Conservation (phyloP, 345 rosid species). For the Aquilaria sinensis region DNA sequence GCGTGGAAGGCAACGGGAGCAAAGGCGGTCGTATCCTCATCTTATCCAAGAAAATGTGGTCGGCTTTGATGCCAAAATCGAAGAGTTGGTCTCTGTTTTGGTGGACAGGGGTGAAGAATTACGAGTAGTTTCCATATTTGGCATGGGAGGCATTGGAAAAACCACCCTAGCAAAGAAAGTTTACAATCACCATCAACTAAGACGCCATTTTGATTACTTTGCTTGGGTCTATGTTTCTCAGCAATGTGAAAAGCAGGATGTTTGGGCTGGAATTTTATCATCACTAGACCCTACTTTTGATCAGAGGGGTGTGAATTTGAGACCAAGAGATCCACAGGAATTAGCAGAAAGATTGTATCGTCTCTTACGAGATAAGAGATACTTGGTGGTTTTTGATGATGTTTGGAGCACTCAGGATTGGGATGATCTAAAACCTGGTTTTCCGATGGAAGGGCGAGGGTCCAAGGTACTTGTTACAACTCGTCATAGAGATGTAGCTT, state of each 20-base stretch:
- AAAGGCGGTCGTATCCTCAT: slow-evolving; percentile 25
- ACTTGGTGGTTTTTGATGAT: slow-evolving; percentile 36
- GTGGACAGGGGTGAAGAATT: too few relatives aligned
- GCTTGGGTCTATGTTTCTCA: slow-evolving; percentile 42
- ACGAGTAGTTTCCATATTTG: too few relatives aligned
- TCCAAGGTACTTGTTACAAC: slow-evolving; percentile 33
- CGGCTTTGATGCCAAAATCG: slow-evolving; percentile 17
- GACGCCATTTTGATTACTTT: slow-evolving; percentile 15
- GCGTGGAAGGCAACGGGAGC: background rate
- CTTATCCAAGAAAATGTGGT: slow-evolving; percentile 17
- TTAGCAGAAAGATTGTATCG: slow-evolving; percentile 8
- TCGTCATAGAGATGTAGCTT: slow-evolving; percentile 24
- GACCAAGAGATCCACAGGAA: slow-evolving; percentile 17
- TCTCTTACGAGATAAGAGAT: slow-evolving; percentile 15
- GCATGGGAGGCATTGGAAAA: background rate
- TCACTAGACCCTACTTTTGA: too few relatives aligned
- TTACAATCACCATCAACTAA: slow-evolving; percentile 14
- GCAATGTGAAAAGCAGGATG: slow-evolving; percentile 16
- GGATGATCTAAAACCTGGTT: slow-evolving; percentile 23
- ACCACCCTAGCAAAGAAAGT: slow-evolving; percentile 36
- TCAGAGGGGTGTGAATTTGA: slow-evolving; percentile 13
- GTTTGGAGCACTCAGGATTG: slow-evolving; percentile 28
- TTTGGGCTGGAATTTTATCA: slow-evolving; percentile 19
- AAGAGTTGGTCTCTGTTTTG: too few relatives aligned
- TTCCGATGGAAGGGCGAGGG: slow-evolving; percentile 5